These are phyloP conservation scores for Blumeria hordei DNA, from an alignment of 2,329 filamentous ascomycete species.

Conservation along the genomic window DNA sequence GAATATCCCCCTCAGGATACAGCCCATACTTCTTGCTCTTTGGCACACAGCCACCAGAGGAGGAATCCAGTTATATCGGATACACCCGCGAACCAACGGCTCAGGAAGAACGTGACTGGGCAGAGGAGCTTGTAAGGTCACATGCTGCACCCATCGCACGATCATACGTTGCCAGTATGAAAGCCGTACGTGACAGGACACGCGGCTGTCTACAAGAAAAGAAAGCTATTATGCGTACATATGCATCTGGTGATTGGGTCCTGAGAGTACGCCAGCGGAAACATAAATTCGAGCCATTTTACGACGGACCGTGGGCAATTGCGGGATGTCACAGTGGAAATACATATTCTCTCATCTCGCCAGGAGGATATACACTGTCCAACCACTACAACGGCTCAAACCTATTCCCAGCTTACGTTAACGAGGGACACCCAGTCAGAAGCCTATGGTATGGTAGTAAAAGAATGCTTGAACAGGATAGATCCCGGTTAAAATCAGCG, in stretches of 20 bases:
- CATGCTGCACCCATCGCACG: not conserved
- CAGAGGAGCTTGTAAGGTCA: not conserved
- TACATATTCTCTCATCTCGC: not conserved
- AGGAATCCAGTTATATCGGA: not conserved
- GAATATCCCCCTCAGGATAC: not conserved
- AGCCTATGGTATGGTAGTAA: not conserved
- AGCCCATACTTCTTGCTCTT: not conserved
- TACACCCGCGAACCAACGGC: not conserved
- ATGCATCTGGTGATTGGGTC: not conserved
- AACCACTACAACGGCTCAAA: not conserved
- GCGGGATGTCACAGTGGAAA: not conserved
- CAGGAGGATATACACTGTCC: not conserved
- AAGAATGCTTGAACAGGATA: not conserved
- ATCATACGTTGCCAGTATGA: not conserved
- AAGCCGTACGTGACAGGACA: not conserved
- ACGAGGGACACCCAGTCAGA: not conserved
- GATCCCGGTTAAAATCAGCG: not conserved
- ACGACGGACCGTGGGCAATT: not conserved
- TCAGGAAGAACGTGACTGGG: not conserved
- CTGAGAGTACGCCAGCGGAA: not conserved
- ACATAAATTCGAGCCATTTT: not conserved
- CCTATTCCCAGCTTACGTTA: not conserved
- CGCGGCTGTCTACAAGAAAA: not conserved
- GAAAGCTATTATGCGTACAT: not conserved
- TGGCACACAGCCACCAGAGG: not conserved